Conservation (phyloP, 108 stramenopile genomes). For the Cafeteria roenbergensis region DNA sequence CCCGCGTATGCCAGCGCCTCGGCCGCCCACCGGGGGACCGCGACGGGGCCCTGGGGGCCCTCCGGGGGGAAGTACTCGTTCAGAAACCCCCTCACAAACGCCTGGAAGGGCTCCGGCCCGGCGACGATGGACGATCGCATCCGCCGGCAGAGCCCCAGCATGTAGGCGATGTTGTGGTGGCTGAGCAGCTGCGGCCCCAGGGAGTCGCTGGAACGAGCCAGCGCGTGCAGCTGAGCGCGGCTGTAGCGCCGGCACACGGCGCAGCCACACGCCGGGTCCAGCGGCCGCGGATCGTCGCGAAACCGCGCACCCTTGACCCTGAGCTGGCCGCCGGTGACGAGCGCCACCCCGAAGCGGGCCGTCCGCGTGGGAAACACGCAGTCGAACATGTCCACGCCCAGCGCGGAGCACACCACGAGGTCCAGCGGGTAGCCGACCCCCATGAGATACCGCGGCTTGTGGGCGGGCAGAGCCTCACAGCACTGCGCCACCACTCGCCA, state of each 20-base stretch:
- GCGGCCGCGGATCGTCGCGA: slow-evolving; percentile 45
- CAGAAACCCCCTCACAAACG: slow-evolving; percentile 59
- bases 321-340: slow-evolving; percentile 59
- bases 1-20: slow-evolving; percentile 63
- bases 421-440: slow-evolving; percentile 95
- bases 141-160: slow-evolving; percentile 63
- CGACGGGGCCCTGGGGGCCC: slow-evolving; percentile 39
- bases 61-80: slow-evolving; percentile 49
- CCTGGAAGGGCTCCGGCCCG: slow-evolving; percentile 49
- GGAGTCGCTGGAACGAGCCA: slow-evolving; percentile 56
- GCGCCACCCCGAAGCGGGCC: slow-evolving; percentile 80
- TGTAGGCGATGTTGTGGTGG: slow-evolving; percentile 83
- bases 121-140: slow-evolving; percentile 83
- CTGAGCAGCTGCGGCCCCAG: slow-evolving; percentile 70
- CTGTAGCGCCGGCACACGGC: slow-evolving; percentile 54
- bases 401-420: slow-evolving; percentile 83
- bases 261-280: slow-evolving; percentile 62
- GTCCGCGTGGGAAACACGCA: slow-evolving; percentile 95
- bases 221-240: slow-evolving; percentile 55
- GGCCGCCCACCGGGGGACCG: slow-evolving; percentile 63
- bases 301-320: slow-evolving; percentile 60
- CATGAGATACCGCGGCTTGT: slow-evolving; percentile 87
- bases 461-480: slow-evolving; percentile 63
- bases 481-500: slow-evolving; percentile 89
- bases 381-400: slow-evolving; percentile 96